Evolutionary conservation across 805 yeast species (phyloP), one percentile per base, ranked within the genome.

Genomic region (Kregervanrija fluxuum): DNA sequence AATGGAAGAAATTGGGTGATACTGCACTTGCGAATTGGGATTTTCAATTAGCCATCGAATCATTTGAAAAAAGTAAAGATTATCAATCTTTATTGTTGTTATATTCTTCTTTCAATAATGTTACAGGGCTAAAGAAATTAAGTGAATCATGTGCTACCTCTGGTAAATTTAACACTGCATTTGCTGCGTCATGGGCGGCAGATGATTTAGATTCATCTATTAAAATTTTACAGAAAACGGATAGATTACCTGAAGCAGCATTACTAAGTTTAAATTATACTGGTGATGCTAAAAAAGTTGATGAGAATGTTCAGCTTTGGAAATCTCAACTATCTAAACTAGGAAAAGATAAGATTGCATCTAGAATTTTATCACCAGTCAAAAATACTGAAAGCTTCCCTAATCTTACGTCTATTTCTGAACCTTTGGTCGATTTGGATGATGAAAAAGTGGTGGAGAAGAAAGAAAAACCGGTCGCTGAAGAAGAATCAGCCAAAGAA

Each of bases 1-100:
- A 87, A 66, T 93, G 98, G 97, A 86, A 86, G 64, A 74, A 81
- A 47, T 74, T 93, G 40, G 99, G 98, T 53, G 98, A 93, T 68
- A 72, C 81, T 48, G 85, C 96, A 11, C 71, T 93, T 54, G 63
- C 73, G 14, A 75, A 75, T 49, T 93, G 95, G 86, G 80, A 90
- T 53, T 73, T 88, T 50, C 77, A 77, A 53, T 70, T 87, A 51
- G 98, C 99, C 3, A 81, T 79, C 49, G 79, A 82, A 54, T 77
- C 95, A 42, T 91, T 80, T 65, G 74, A 80, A 59, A 74, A 80
- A 46, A 95, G 96, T 15, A 71, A 78, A 40, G 99, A 91, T 63
- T 70, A 81, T 48, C 83, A 90, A 47, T 84, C 96, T 4, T 71
- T 93, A 55, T 74, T 93, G 52, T 75, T 91, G 53, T 65, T 93